Evolutionary conservation across 345 rosid species (phyloP).

Genomic region (Citropsis articulata): DNA sequence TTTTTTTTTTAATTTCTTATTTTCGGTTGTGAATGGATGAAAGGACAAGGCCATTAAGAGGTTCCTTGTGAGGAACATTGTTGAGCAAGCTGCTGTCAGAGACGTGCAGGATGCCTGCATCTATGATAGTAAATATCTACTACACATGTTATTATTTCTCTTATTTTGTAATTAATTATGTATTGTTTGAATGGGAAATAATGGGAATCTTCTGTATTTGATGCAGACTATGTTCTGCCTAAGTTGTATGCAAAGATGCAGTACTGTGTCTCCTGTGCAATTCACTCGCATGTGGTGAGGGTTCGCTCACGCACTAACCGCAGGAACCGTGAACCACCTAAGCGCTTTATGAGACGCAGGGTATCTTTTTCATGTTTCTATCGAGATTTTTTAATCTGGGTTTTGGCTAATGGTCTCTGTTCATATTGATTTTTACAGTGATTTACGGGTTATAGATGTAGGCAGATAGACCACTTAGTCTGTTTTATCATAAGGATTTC

Average conservation of each 20-base stretch:
- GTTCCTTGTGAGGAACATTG: constrained; percentile 86
- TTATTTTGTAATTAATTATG: too few relatives aligned
- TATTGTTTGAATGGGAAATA: neutral
- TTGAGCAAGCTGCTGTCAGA: constrained; percentile 87
- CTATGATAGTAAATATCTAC: constrained; percentile 46
- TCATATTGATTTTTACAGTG: neutral
- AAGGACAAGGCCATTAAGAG: constrained; percentile 90
- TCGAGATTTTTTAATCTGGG: neutral
- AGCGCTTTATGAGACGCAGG: constrained; percentile 78
- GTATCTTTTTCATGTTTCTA: constrained; percentile 24
- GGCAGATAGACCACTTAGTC: neutral
- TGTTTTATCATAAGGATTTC: neutral
- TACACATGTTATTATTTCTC: neutral
- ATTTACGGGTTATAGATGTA: neutral
- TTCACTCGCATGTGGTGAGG: constrained; percentile 96
- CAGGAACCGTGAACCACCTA: constrained; percentile 81
- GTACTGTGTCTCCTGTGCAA: constrained; percentile 93
- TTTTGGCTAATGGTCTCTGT: neutral
- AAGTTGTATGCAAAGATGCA: constrained; percentile 86
- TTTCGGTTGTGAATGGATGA: neutral
- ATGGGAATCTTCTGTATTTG: neutral
- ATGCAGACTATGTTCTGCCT: constrained; percentile 66
- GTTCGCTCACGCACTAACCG: constrained; percentile 77
- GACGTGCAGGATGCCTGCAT: constrained; percentile 90
- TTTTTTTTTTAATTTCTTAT: neutral